Evolutionary conservation across 108 stramenopile species (phyloP), one percentile per base, ranked within the genome.

Genomic region (Nannochloropsis gaditana): DNA sequence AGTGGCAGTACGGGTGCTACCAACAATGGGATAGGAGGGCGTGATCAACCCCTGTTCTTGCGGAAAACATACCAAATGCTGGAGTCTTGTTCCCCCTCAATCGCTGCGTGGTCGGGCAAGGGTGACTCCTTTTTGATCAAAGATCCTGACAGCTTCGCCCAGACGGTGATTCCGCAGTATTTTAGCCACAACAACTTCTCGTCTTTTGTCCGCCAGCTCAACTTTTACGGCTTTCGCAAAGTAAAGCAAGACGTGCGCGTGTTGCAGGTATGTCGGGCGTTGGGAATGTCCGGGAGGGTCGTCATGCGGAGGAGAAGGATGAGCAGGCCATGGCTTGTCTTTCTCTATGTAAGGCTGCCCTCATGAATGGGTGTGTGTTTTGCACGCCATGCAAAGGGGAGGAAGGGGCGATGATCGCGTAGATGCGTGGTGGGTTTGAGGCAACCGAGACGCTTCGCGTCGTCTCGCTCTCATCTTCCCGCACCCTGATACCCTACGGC

Each of bases 141-240:
- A 45, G 90, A 90, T 81, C 86, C 84, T 41, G 89, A 90, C 43
- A 44, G 83, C 15, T 91, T 91, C 79, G 90, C 91, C 9, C 81
- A 86, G 17, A 83, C 90, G 79, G 89, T 91, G 50, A 91, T 91
- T 43, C 91, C 91, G 9, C 42, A 45, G 11, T 90, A 87, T 80
- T 91, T 90, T 84, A 89, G 87, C 42, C 91, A 91, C 88, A 90
- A 89, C 85, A 91, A 91, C 59, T 91, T 91, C 44, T 80, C 85
- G 45, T 91, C 90, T 11, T 91, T 91, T 79, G 90, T 91, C 43
- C 88, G 90, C 21, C 90, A 91, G 83, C 84, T 91, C 9, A 91
- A 91, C 84, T 91, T 91, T 47, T 91, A 90, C 89, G 90, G 90
- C 42, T 91, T 91, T 59, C 89, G 88, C 44, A 90, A 90, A 85